Base-by-base conservation (phyloP, 2,329 filamentous ascomycete species). In the Trichoderma aggressivum region DNA sequence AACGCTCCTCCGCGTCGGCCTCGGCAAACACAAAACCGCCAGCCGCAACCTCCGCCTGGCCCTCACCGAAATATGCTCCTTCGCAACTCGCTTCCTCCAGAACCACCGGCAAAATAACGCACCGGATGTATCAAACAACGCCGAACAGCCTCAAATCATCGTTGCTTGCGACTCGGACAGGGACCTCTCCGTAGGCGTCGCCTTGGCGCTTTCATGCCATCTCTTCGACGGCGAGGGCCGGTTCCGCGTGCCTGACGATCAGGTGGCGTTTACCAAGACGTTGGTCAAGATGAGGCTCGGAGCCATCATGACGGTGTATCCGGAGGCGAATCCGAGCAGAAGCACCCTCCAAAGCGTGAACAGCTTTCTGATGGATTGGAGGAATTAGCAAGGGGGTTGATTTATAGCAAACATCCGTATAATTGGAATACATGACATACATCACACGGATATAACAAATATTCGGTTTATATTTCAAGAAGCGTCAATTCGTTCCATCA, bases 331-430 rank as follows among this genome's bases (percentile, higher is more conserved):
- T 78, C 94, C 95, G 0, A 94, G 91, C 73, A 86, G 96, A 43
- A 87, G 92, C 26, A 98, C 94, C 0, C 82, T 98, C 47, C 94
- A 98, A 81, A 95, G 93, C 75, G 91, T 98, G 6, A 98, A 98
- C 80, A 92, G 92, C 70, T 97, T 93, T 77, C 82, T 98, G 65
- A 95, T 98, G 89, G 86, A 86, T 70, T 84, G 82, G 80, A 77
- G 78, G 59, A 81, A 75, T 18, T 70, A 53, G 56, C 56, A 12
- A 24, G 11, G 5, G 10, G 10, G 2, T 11, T 7, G 5, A 30
- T 59, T 59, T 24, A 1, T 24, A 53, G n/a, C 10, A 11, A 21
- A 50, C 43, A 21, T n/a, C 11, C 11, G 21, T 53, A 7, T 24
- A 24, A 34, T 36, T 26, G 32, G 34, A 24, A 5, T 18, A 21